Evolutionary conservation across 768 basidiomycete genomes (phyloP).

Genomic region (Leccinum sublutescens): DNA sequence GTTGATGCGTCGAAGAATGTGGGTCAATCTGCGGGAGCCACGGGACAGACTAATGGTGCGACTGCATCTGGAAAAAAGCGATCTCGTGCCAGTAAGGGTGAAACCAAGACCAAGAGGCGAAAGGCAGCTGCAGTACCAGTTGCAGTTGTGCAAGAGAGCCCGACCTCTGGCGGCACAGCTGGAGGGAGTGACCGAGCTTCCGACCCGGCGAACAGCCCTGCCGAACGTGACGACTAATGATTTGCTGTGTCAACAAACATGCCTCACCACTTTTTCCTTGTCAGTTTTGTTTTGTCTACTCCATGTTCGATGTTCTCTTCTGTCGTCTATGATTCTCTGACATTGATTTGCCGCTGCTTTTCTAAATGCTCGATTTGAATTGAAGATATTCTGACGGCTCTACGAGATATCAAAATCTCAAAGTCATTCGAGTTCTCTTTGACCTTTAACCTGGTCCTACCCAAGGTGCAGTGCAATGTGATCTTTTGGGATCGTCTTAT

Average conservation of each 20-base stretch:
- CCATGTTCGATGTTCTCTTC: slow-evolving; percentile 12
- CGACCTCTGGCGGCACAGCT: slow-evolving; percentile 24
- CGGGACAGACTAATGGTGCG: slow-evolving; percentile 19
- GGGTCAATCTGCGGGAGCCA: slow-evolving; percentile 16
- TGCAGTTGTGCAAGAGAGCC: slow-evolving; percentile 11
- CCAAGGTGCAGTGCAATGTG: slow-evolving; percentile 15
- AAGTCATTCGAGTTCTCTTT: slow-evolving; percentile 27
- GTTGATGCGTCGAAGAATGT: slow-evolving; percentile 25
- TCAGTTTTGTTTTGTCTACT: slow-evolving; percentile 5
- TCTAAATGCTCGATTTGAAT: slow-evolving; percentile 17
- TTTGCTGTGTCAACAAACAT: slow-evolving; percentile 1
- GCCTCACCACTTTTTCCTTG: neutral
- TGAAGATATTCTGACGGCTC: slow-evolving; percentile 27
- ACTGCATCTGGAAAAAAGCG: slow-evolving; percentile 29
- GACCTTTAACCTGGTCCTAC: slow-evolving; percentile 30
- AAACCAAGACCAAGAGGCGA: slow-evolving; percentile 33
- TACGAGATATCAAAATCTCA: slow-evolving; percentile 19
- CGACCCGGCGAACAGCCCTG: slow-evolving; percentile 26
- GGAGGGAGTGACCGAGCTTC: slow-evolving; percentile 29
- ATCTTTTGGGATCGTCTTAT: slow-evolving; percentile 26
- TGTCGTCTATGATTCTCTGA: slow-evolving; percentile 9
- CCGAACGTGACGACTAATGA: slow-evolving; percentile 25
- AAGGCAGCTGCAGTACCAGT: slow-evolving; percentile 17
- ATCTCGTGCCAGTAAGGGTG: slow-evolving; percentile 30
- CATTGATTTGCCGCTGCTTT: neutral